These are phyloP conservation scores for Psilocybe tampanensis DNA, from an alignment of 768 basidiomycete species.

Conservation along the genomic window DNA sequence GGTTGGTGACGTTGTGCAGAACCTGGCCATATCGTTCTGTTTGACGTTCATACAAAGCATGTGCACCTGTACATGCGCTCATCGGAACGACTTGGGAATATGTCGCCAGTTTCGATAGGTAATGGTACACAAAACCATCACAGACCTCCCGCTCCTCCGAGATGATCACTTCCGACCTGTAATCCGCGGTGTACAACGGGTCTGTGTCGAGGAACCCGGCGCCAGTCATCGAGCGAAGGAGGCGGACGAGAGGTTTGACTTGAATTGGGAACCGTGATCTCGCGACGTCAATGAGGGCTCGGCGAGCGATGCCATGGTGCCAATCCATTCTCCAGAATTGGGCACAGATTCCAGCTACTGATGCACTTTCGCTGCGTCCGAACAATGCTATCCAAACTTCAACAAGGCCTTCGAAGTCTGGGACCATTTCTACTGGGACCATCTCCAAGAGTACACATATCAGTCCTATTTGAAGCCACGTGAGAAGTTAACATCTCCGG, in stretches of 20 bases:
- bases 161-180: constrained; percentile 36
- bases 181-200: constrained; percentile 56
- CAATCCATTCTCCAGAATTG: constrained; percentile 88
- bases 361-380: constrained; percentile 69
- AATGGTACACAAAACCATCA: constrained; percentile 72
- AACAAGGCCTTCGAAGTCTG: constrained; percentile 69
- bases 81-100: constrained; percentile 76
- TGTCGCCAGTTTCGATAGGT: constrained; percentile 69
- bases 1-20: constrained; percentile 32
- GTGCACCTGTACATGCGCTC: constrained; percentile 61
- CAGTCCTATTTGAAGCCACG: constrained; percentile 59
- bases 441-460: constrained; percentile 75
- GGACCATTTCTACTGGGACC: constrained; percentile 74
- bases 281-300: constrained; percentile 82
- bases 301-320: constrained; percentile 64
- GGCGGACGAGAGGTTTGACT: constrained; percentile 63
- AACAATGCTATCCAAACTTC: constrained; percentile 82
- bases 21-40: constrained; percentile 58
- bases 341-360: constrained; percentile 68
- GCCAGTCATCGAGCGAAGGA: constrained; percentile 79
- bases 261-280: constrained; percentile 85
- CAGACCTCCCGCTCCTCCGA: constrained; percentile 59
- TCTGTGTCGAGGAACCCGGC: constrained; percentile 79
- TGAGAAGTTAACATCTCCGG: not conserved
- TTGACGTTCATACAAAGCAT: constrained; percentile 72